Evolutionary conservation across 495 filamentous ascomycete species (phyloP), one percentile per base, ranked within the genome.

Genomic region (Xylaria longipes): DNA sequence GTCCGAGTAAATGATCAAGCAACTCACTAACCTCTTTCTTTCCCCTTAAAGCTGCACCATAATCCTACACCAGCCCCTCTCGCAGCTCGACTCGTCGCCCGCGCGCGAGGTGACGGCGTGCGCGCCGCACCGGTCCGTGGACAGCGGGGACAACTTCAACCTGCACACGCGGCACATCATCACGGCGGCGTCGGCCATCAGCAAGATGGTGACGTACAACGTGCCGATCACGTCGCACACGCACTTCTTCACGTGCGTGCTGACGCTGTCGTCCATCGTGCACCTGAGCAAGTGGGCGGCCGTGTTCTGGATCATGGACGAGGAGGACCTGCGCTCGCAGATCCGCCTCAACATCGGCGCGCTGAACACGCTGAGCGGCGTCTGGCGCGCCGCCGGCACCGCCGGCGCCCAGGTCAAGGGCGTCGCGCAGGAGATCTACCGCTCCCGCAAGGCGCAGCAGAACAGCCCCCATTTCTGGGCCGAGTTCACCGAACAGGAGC

Each of bases 191-290:
- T 90, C 90, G 74, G 90, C 92, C 52, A 90, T 97, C 69, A 91
- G 90, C 25, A 88, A 89, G 58, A 89, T 97, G 70, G 90, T 95
- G 29, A 91, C 92, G 20, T 90, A 95, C 57, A 91, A 93, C 17
- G 86, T 90, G 29, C 87, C 92, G 0, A 85, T 95, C 6, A 83
- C 89, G 12, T 89, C 88, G 63, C 94, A 97, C 82, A 94, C 93
- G 2, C 94, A 94, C 29, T 95, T 97, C 81, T 95, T 97, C 83
- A 94, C 91, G 31, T 97, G 94, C 77, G 89, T 94, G 20, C 83
- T 97, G 27, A 94, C 92, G 14, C 87, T 95, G 71, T 83, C 87
- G 1, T 84, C 87, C 8, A 87, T 90, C 75, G 88, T 91, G 35
- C 88, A 91, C 71, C 83, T 91, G 5, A 87, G 84, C 69, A 85